Evolutionary conservation across 73 alveolate species (phyloP), one percentile per base, ranked within the genome.

Genomic region (Stentor coeruleus): DNA sequence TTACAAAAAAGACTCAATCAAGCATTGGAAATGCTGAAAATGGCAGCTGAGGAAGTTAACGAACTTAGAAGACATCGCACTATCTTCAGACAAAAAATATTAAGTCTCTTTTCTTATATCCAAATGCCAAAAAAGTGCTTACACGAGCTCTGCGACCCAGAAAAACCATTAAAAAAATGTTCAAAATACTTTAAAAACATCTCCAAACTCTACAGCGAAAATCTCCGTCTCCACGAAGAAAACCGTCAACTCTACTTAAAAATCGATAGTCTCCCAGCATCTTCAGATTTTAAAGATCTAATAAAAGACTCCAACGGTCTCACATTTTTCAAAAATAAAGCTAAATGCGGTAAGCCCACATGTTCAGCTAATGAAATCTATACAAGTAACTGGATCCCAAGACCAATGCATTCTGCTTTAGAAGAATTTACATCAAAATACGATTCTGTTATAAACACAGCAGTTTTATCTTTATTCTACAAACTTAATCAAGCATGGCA

Each of bases 331-430:
- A 49, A 49, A 49, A 49, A 49, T 49, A 49, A 49, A 49, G 20
- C 66, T 11, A 49, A 49, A 49, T 49, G 66, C 20, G 66, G 66
- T 11, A 49, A 49, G 20, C 66, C 6, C 6, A 49, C 66, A 6
- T 49, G 66, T 20, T 20, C 66, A 49, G 66, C 66, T 6, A 49
- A 49, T 49, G 28, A 49, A 49, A 11, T 20, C 20, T 49, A 11
- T 49, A 49, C 66, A 49, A 49, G 66, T 20, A 49, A 49, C 66
- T 49, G 66, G 66, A 49, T 49, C 20, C 66, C 66, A 11, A 49
- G 20, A 49, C 66, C 66, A 20, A 49, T 49, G 6, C 20, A 49
- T 20, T 49, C 20, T 20, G 66, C 66, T 49, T 49, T 49, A 49
- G 66, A 49, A 20, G 66, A 49, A 6, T 49, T 49, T 49, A 49